phyloP scores from a whole-genome alignment of 2,329 filamentous ascomycete species.

The Cytospora chrysosperma region DNA sequence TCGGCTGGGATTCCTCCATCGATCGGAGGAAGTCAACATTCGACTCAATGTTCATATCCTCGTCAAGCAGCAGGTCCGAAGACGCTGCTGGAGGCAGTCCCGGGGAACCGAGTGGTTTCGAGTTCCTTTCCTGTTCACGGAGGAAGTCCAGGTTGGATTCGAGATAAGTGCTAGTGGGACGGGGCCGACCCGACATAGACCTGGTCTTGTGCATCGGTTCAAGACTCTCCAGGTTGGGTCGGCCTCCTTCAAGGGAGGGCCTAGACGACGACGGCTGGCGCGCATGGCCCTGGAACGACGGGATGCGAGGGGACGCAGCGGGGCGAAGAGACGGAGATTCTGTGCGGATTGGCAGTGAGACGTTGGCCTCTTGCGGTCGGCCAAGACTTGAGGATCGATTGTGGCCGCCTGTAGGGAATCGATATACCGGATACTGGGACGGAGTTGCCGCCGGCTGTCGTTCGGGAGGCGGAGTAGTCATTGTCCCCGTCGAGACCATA shows the following conservation, averaged over 20 bases:
- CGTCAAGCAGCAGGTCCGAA: constrained; percentile 41
- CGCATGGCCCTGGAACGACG: constrained; percentile 39
- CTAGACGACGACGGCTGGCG: constrained; percentile 51
- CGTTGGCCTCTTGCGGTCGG: constrained; percentile 33
- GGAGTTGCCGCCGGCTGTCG: constrained; percentile 40
- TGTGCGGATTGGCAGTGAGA: constrained; percentile 21
- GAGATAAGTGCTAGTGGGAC: constrained; percentile 80
- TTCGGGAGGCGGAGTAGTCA: constrained; percentile 64
- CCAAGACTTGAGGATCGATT: constrained; percentile 42
- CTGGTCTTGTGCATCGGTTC: constrained; percentile 56
- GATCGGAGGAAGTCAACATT: constrained; percentile 81
- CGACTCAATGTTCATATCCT: constrained; percentile 68
- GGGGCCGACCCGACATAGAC: constrained; percentile 47
- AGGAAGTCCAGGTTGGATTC: constrained; percentile 81
- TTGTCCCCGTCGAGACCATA: constrained; percentile 68
- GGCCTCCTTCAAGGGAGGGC: constrained; percentile 69
- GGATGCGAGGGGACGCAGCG: constrained; percentile 30
- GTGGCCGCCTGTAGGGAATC: constrained; percentile 42
- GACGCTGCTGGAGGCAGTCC: constrained; percentile 36
- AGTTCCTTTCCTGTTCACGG: constrained; percentile 68
- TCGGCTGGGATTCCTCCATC: constrained; percentile 64
- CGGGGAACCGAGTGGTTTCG: constrained; percentile 40
- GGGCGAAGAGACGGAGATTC: constrained; percentile 27
- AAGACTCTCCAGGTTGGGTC: constrained; percentile 63
- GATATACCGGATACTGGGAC: constrained; percentile 42